Conservation (phyloP, 139 green algal species). For the Chlamydomonas eustigma region DNA sequence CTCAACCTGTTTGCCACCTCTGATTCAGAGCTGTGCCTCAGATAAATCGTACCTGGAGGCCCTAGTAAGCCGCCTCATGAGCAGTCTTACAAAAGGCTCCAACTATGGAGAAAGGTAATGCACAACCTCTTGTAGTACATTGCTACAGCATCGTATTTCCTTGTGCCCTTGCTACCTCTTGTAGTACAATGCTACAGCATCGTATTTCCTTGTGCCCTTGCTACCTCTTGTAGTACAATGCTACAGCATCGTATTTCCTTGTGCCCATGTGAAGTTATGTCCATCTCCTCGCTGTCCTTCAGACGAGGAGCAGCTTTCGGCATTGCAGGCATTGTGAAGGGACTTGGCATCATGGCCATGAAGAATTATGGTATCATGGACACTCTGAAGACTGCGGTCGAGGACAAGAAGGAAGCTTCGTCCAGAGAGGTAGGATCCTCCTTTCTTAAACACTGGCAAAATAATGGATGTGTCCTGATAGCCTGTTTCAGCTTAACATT, state of each 20-base stretch:
- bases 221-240: too few species aligned
- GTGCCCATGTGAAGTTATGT: too few species aligned
- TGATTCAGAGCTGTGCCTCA: conserved; percentile 58
- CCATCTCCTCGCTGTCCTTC: too few species aligned
- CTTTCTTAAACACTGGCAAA: too few species aligned
- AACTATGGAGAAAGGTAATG: conserved; percentile 73
- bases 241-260: too few species aligned
- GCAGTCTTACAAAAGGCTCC: conserved; percentile 44
- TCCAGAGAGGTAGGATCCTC: conserved; percentile 20
- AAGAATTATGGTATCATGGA: conserved; percentile 88
- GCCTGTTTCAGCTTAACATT: too few species aligned
- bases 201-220: too few species aligned
- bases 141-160: too few species aligned
- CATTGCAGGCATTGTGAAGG: conserved; percentile 89
- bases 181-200: too few species aligned
- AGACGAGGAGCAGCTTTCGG: conserved; percentile 91
- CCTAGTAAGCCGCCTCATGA: conserved; percentile 51
- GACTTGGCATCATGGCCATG: conserved; percentile 80
- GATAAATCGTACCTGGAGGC: conserved; percentile 26
- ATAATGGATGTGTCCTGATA: too few species aligned
- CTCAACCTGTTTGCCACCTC: conserved; percentile 70
- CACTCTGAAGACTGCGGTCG: conserved; percentile 67
- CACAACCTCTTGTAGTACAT: too few species aligned
- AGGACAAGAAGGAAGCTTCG: conserved; percentile 59
- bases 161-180: too few species aligned